Conservation (phyloP, 2,329 filamentous ascomycete species). For the Colletotrichum limetticola region DNA sequence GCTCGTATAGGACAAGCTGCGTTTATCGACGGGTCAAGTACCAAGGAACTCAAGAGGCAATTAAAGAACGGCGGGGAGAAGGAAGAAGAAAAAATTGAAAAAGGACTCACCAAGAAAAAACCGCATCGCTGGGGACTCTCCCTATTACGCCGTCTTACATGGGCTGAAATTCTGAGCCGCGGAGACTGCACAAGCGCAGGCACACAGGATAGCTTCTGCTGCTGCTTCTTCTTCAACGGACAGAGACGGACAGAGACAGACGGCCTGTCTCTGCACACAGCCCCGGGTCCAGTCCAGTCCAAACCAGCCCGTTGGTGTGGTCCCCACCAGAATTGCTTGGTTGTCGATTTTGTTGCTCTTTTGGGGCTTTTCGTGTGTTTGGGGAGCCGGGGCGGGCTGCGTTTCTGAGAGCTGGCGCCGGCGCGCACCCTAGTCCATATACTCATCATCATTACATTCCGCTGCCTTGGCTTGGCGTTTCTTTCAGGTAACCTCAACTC, state of each 20-base stretch:
- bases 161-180: not conserved
- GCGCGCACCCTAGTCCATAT: not conserved
- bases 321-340: not conserved
- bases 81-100: not conserved
- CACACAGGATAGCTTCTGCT: not conserved
- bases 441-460: not conserved
- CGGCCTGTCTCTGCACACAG: not conserved
- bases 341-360: not conserved
- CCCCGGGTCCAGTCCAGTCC: constrained; percentile 8
- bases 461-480: not conserved
- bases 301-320: constrained; percentile 2
- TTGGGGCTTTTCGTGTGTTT: not conserved
- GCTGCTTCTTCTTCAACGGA: not conserved
- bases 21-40: not conserved
- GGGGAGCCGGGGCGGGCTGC: not conserved
- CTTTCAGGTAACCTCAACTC: not conserved
- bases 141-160: not conserved
- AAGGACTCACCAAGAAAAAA: not conserved
- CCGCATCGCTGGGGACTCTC: not conserved
- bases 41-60: not conserved
- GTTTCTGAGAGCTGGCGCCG: not conserved
- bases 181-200: not conserved
- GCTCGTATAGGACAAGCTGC: constrained; percentile 3
- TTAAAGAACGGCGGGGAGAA: not conserved
- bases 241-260: not conserved